Base-by-base conservation (phyloP, 2,329 filamentous ascomycete genomes). In the Fusarium sp. region DNA sequence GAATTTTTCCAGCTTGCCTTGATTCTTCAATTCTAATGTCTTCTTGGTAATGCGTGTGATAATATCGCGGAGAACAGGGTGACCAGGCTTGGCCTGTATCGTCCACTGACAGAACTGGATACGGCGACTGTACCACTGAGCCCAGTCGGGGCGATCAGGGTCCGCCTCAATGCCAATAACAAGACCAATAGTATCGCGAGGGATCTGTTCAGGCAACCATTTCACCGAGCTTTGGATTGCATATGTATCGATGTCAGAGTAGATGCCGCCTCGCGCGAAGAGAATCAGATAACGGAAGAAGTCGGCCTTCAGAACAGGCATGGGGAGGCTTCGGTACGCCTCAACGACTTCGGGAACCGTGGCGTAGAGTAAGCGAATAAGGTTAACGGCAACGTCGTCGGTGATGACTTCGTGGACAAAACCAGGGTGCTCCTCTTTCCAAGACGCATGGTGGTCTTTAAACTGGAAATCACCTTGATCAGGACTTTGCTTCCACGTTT, bases 51-150 rank as follows among this genome's bases (percentile, higher is more conserved):
- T 95, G 75, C 91, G 92, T 20, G 93, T 88, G 38, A 99, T 94
- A 69, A 98, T 90, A 70, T 98, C 94, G 71, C 95, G 91, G 66
- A 99, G 88, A 18, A 98, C 91, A 0, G 96, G 96, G 81, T 99
- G 96, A 17, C 96, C 96, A 0, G 96, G 93, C 83, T 99, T 99
- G 65, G 93, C 87, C 83, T 98, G 96, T 72, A 99, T 98, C 3
- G 96, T 99, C 96, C 96, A 99, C 82, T 99, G 96, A 84, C 96
- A 99, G 83, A 99, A 98, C 81, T 98, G 96, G 70, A 99, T 95
- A 73, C 96, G 90, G 68, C 96, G 93, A 73, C 94, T 96, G 86
- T 98, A 99, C 96, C 96, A 98, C 3, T 98, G 87, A 41, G 90
- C 89, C 96, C 96, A 99, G 82, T 99, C 96, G 7, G 90, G 89